Conservation (phyloP, 2,329 filamentous ascomycete genomes). For the Aspergillus alliaceus region DNA sequence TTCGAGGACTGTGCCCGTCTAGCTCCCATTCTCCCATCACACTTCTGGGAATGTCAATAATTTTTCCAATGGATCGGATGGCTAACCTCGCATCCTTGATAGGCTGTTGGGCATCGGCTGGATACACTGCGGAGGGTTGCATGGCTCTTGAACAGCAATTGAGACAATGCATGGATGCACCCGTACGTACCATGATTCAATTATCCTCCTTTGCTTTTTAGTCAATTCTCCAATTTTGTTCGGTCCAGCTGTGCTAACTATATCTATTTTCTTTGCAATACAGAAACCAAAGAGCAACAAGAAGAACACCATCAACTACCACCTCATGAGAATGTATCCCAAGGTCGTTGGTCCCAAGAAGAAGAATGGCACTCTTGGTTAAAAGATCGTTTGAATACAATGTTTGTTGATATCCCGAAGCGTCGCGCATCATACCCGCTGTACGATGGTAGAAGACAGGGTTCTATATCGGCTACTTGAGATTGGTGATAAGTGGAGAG, state of each 20-base stretch:
- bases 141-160: conserved; percentile 61
- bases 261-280: conserved; percentile 7
- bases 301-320: conserved; percentile 88
- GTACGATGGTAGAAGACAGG: not conserved
- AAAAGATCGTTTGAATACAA: conserved; percentile 8
- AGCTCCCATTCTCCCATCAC: not conserved
- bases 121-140: conserved; percentile 56
- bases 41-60: not conserved
- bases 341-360: conserved; percentile 72
- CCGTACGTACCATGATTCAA: conserved; percentile 51
- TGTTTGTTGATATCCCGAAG: conserved; percentile 4
- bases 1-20: not conserved
- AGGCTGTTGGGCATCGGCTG: conserved; percentile 52
- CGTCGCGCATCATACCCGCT: not conserved
- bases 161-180: conserved; percentile 75
- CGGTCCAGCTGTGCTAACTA: conserved; percentile 4
- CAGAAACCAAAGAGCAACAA: conserved; percentile 58
- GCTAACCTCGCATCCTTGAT: conserved; percentile 13
- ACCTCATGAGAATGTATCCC: conserved; percentile 74
- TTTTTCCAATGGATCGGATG: not conserved
- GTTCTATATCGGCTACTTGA: not conserved
- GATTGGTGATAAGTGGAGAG: not conserved
- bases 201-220: not conserved
- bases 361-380: conserved; percentile 51
- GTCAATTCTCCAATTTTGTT: not conserved